Conservation (phyloP, 2,329 filamentous ascomycete species). For the Alternaria panax region DNA sequence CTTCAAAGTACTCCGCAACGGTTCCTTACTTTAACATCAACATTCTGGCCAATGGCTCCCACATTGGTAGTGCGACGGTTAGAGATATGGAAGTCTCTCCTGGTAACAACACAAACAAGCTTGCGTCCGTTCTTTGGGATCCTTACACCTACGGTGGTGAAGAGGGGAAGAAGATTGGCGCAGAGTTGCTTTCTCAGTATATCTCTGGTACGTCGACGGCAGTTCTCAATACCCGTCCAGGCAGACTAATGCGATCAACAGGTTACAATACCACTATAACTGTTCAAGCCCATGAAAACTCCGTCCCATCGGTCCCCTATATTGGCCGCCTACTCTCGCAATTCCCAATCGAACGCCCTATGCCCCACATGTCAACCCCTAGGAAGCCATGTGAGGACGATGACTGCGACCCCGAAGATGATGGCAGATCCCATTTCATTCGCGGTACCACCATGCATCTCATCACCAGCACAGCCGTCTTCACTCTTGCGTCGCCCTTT, state of each 20-base stretch:
- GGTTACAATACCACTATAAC: conserved; percentile 83
- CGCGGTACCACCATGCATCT: conserved; percentile 85
- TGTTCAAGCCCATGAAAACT: conserved; percentile 72
- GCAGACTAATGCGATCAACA: conserved; percentile 33
- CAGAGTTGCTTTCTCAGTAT: conserved; percentile 81
- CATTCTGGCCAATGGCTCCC: conserved; percentile 73
- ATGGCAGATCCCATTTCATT: conserved; percentile 72
- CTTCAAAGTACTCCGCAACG: conserved; percentile 81
- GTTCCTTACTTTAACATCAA: conserved; percentile 84
- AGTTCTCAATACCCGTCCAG: background rate
- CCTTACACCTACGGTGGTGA: conserved; percentile 69
- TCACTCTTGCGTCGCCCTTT: conserved; percentile 82
- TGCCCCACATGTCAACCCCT: conserved; percentile 68
- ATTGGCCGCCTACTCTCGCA: conserved; percentile 76
- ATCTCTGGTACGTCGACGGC: conserved; percentile 69
- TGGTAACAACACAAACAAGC: conserved; percentile 75
- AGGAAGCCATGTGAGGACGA: conserved; percentile 58
- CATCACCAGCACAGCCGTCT: conserved; percentile 83
- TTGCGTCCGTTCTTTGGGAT: conserved; percentile 76
- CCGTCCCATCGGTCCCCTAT: conserved; percentile 75
- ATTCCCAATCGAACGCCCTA: conserved; percentile 73
- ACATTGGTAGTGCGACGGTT: conserved; percentile 77
- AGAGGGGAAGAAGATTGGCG: conserved; percentile 68
- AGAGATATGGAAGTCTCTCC: conserved; percentile 68
- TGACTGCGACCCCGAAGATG: conserved; percentile 45